Conservation (phyloP, 1,284 basidiomycete genomes). For the Leccinum holopus region DNA sequence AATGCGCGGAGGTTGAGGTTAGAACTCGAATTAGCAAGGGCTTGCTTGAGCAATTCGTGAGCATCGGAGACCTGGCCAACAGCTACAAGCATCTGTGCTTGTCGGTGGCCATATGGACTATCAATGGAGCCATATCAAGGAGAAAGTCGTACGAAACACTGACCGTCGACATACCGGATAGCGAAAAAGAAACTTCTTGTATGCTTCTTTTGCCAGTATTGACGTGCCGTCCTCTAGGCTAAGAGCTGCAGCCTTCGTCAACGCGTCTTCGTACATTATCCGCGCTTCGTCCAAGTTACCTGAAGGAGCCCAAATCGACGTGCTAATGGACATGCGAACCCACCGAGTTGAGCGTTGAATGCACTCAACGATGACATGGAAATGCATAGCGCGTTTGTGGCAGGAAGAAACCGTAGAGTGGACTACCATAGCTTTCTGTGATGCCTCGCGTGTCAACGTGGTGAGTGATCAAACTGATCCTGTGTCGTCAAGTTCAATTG, state of each 20-base stretch:
- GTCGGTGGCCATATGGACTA: slow-evolving; percentile 66
- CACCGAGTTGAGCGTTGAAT: no score
- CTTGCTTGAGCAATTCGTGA: slow-evolving; percentile 85
- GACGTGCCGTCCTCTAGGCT: slow-evolving; percentile 62
- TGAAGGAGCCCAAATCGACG: slow-evolving; percentile 64
- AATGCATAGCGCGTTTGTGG: no score
- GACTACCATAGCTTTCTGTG: no score
- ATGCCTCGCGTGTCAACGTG: no score
- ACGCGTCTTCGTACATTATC: slow-evolving; percentile 63
- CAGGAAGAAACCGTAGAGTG: no score
- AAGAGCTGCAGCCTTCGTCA: slow-evolving; percentile 54
- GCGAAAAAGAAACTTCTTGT: slow-evolving; percentile 76
- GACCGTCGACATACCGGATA: slow-evolving; percentile 95
- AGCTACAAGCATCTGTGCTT: slow-evolving; percentile 73
- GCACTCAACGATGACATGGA: slow-evolving; percentile 48
- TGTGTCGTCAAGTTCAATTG: slow-evolving; percentile 57
- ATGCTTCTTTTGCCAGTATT: slow-evolving; percentile 80
- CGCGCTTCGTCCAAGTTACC: slow-evolving; percentile 58
- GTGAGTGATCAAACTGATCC: slow-evolving; percentile 11
- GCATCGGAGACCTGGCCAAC: slow-evolving; percentile 76
- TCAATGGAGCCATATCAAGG: slow-evolving; percentile 6
- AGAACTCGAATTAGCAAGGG: slow-evolving; percentile 64
- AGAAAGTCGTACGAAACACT: slow-evolving; percentile 27
- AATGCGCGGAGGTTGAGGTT: slow-evolving; percentile 83
- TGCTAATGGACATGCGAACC: no score